phyloP scores from a whole-genome alignment of 2,329 filamentous ascomycete species.

The Pseudopyricularia javanii region DNA sequence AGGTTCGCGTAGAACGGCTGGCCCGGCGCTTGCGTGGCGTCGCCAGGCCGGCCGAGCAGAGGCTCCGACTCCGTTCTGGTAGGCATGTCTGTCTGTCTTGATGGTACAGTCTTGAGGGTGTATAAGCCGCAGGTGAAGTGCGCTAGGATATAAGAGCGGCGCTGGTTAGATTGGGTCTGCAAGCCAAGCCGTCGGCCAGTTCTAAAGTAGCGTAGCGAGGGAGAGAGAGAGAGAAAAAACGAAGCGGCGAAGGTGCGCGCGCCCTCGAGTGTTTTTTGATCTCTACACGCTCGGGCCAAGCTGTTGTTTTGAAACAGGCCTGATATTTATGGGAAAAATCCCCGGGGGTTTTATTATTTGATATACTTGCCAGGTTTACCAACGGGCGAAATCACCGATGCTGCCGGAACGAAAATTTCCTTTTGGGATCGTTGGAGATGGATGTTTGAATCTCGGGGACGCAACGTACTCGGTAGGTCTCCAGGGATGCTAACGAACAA shows the following conservation, averaged over 20 bases:
- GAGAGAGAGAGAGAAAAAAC: background rate
- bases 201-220: too few species aligned
- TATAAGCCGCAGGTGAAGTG: background rate
- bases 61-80: constrained; percentile 48
- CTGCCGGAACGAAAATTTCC: background rate
- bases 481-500: too few species aligned
- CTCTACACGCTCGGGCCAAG: background rate
- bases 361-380: too few species aligned
- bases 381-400: too few species aligned
- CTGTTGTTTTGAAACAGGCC: background rate
- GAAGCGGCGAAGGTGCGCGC: background rate
- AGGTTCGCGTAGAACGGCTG: constrained; percentile 59
- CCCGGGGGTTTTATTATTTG: too few species aligned
- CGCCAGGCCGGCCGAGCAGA: constrained; percentile 57
- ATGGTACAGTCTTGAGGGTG: constrained; percentile 9
- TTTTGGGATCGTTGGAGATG: background rate
- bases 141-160: too few species aligned
- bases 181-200: too few species aligned
- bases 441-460: too few species aligned
- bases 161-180: too few species aligned
- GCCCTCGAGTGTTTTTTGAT: too few species aligned
- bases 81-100: constrained; percentile 17
- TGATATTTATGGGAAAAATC: too few species aligned
- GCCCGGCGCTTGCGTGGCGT: constrained; percentile 57
- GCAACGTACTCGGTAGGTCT: too few species aligned